Evolutionary conservation across 495 filamentous ascomycete species (phyloP), one percentile per base, ranked within the genome.

Genomic region (Cladorrhinum samala): DNA sequence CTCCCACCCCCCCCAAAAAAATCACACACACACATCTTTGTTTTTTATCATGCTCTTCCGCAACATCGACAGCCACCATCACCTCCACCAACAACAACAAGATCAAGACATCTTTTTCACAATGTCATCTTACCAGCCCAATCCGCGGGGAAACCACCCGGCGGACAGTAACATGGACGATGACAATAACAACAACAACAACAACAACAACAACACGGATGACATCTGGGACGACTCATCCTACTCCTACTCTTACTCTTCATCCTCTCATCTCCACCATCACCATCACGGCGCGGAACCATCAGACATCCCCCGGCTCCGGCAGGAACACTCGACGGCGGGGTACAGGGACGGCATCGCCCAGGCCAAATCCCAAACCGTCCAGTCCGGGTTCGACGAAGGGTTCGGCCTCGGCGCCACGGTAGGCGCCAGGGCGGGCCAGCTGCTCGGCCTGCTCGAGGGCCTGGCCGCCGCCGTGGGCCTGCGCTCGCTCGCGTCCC

Each of bases 261-360:
- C 23, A 21, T 23, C 20, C 39, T 7, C 46, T 37, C 27, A 17
- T 19, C 27, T 18, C 23, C 21, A 39, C 24, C 8, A 33, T 25
- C 24, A 33, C 39, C 18, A 30, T 14, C 46, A 27, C n/a, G n/a
- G n/a, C n/a, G 9, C 9, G 41, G 24, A 9, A 19, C 23, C 43
- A 49, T 36, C 55, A 38, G 88, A 93, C 58, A 77, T 90, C 46
- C 85, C 86, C n/a, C 80, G 84, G 47, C 79, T 94, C 13, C 82
- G 82, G 54, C 72, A 78, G 39, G 82, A 82, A 54, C 91, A 96
- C 68, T 77, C 80, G 30, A 96, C 84, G 7, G 82, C 86, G n/a
- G 92, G 93, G 46, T 97, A 96, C 70, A 84, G 92, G 53, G 88
- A 92, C 55, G 92, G 93, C 52, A 82, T 96, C 55, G 74, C 86